Evolutionary conservation across 2,329 filamentous ascomycete species (phyloP).

Genomic region (Talaromyces sp.): DNA sequence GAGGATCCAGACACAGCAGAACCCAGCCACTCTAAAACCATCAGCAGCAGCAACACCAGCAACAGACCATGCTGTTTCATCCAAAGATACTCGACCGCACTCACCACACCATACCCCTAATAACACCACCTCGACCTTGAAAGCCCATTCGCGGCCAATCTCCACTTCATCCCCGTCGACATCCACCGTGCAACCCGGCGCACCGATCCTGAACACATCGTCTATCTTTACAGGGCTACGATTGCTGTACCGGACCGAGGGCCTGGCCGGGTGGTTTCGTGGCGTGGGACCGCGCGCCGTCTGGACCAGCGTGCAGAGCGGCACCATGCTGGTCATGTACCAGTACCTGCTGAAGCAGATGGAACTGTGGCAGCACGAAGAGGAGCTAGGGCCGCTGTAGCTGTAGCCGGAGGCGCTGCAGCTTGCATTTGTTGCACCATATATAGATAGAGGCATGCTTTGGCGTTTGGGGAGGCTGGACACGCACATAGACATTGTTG

Average conservation of each 20-base stretch:
- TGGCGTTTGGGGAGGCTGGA: slow-evolving; percentile 7
- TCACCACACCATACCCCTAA: not conserved
- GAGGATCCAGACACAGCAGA: slow-evolving; percentile 86
- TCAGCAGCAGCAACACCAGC: slow-evolving; percentile 17
- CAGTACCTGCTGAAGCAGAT: slow-evolving; percentile 78
- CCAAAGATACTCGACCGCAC: slow-evolving; percentile 15
- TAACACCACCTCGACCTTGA: slow-evolving; percentile 13
- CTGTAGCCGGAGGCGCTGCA: not conserved
- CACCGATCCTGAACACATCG: slow-evolving; percentile 77
- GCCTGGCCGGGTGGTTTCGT: slow-evolving; percentile 83
- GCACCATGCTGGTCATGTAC: slow-evolving; percentile 94
- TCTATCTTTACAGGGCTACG: slow-evolving; percentile 79
- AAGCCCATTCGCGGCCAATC: slow-evolving; percentile 63
- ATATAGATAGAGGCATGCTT: slow-evolving; percentile 10
- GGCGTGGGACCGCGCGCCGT: slow-evolving; percentile 88
- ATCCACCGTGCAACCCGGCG: slow-evolving; percentile 70
- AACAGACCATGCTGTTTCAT: slow-evolving; percentile 44
- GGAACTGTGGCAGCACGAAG: slow-evolving; percentile 37
- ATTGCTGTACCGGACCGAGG: slow-evolving; percentile 87
- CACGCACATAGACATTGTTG: slow-evolving; percentile 2
- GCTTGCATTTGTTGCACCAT: not conserved
- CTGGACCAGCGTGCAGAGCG: slow-evolving; percentile 96
- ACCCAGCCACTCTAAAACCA: slow-evolving; percentile 38
- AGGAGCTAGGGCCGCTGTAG: not conserved
- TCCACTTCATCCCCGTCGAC: slow-evolving; percentile 88